phyloP scores from a whole-genome alignment of 1,284 basidiomycete genomes.

The Mycosarcoma maydis region DNA sequence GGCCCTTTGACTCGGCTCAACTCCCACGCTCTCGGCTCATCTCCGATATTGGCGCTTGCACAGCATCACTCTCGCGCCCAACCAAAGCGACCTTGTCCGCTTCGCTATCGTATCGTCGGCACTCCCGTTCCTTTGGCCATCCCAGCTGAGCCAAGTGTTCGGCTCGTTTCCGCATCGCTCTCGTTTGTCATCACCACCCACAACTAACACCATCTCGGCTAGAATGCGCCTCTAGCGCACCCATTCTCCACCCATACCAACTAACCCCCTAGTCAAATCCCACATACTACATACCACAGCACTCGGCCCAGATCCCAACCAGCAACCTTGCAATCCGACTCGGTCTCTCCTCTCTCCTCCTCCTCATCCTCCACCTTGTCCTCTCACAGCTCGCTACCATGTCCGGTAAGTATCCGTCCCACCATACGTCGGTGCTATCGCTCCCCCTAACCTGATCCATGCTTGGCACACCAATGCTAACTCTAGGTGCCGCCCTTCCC shows the following conservation, averaged over 20 bases:
- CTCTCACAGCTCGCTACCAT: conserved; percentile 5
- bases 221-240: conserved; percentile 22
- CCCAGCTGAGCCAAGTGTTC: conserved; percentile 14
- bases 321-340: too few relatives aligned
- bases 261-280: not conserved
- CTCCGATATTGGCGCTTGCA: conserved; percentile 3
- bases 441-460: too few relatives aligned
- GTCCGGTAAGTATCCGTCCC: conserved; percentile 22
- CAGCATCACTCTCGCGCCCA: not conserved
- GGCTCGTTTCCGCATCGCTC: conserved; percentile 1
- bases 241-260: not conserved
- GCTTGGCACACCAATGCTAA: too few relatives aligned
- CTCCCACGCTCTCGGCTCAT: conserved; percentile 21
- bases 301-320: too few relatives aligned
- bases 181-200: conserved; percentile 4
- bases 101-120: conserved; percentile 18
- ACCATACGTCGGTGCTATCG: too few relatives aligned
- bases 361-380: too few relatives aligned
- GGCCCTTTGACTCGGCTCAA: not conserved
- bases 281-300: not conserved
- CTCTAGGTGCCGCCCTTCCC: not conserved
- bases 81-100: too few relatives aligned
- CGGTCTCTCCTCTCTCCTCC: too few relatives aligned
- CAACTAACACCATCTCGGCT: conserved; percentile 10
- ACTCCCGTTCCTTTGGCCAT: conserved; percentile 3